Percentiles rank a stretch among this genome's conserved stretches.
Conservation (phyloP, 2,329 filamentous ascomycete species). For the Cryphonectria japonica region DNA sequence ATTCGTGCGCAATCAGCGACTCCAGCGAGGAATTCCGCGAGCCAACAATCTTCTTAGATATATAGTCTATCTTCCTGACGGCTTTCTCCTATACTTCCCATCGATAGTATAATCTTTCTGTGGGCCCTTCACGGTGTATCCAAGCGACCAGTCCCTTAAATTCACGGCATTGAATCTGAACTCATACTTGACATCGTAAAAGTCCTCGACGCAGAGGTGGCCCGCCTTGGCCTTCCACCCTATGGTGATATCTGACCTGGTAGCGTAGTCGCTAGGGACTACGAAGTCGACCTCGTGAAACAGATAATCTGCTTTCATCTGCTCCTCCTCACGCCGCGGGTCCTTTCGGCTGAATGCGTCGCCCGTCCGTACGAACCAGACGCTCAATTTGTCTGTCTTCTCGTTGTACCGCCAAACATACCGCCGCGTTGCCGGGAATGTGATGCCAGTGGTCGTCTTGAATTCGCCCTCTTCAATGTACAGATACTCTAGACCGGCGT, state of each 20-base stretch:
- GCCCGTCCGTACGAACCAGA: conserved; percentile 73
- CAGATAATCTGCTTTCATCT: conserved; percentile 67
- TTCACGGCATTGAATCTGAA: conserved; percentile 65
- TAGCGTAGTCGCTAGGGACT: conserved; percentile 37
- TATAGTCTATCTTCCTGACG: background rate
- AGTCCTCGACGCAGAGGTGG: conserved; percentile 73
- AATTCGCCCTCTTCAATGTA: conserved; percentile 72
- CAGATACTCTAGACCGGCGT: conserved; percentile 62
- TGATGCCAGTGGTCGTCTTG: conserved; percentile 56
- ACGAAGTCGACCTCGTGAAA: conserved; percentile 75
- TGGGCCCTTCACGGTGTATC: conserved; percentile 70
- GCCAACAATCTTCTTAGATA: no score
- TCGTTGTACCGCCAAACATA: conserved; percentile 77
- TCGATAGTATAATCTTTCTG: conserved; percentile 72
- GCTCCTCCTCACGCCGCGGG: conserved; percentile 72
- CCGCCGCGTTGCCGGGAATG: conserved; percentile 64
- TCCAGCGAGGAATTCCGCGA: background rate
- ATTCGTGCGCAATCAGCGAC: no score
- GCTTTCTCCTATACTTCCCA: conserved; percentile 49
- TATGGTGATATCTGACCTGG: conserved; percentile 34
- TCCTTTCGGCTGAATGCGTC: conserved; percentile 68
- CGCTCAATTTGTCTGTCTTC: conserved; percentile 61
- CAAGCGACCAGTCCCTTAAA: conserved; percentile 61
- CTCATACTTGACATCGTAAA: conserved; percentile 71
- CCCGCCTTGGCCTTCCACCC: conserved; percentile 68